phyloP scores from a whole-genome alignment of 306 rosid genomes.

The Medicago ruthenica region DNA sequence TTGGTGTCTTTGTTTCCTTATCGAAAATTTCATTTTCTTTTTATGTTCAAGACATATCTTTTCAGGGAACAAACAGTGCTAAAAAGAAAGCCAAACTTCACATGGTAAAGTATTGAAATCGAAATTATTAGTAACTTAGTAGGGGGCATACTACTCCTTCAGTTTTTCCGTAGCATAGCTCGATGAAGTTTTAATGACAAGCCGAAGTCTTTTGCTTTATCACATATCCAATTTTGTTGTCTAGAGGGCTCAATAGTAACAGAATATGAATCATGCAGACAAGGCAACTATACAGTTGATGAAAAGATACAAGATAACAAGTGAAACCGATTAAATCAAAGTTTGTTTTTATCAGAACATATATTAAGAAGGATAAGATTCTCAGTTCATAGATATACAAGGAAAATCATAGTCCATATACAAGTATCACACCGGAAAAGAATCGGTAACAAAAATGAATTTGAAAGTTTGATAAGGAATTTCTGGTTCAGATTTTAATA shows the following conservation, averaged over 20 bases:
- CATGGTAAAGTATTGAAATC: not conserved
- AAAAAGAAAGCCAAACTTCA: conserved; percentile 10
- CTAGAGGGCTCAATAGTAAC: not conserved
- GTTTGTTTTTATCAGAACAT: not conserved
- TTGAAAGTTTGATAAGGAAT: not conserved
- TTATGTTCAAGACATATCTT: not conserved
- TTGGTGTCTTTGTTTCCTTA: not conserved
- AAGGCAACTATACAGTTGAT: not conserved
- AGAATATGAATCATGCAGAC: not conserved
- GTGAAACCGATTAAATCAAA: not conserved
- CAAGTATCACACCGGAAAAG: not conserved
- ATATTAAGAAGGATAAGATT: not conserved
- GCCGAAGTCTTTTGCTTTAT: not conserved
- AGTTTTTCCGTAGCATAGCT: not conserved
- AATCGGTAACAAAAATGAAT: not conserved
- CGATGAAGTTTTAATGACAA: not conserved
- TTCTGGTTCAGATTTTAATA: not conserved
- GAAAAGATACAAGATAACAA: not conserved
- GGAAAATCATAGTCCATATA: not conserved
- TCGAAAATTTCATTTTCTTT: not conserved
- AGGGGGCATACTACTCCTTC: not conserved
- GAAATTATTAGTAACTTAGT: not conserved
- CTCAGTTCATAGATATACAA: conserved; percentile 11
- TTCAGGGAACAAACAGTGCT: not conserved
- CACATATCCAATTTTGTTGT: not conserved